Conservation (phyloP, 108 stramenopile species). For the Seminavis robusta region DNA sequence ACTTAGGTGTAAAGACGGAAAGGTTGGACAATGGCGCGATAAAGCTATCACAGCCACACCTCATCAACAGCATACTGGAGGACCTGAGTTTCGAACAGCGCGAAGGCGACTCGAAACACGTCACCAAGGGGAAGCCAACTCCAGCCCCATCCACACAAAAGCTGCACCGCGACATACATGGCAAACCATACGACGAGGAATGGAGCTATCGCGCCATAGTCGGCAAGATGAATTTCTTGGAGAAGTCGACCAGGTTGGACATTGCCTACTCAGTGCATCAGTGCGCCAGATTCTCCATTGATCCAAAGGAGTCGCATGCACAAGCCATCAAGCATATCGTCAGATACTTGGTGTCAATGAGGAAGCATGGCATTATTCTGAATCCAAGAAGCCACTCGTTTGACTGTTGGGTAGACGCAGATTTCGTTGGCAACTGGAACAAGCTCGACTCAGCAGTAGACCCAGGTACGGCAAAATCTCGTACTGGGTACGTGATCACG, state of each 20-base stretch:
- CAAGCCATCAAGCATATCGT: slow-evolving; percentile 15
- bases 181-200: neutral
- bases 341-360: slow-evolving; percentile 13
- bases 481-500: slow-evolving; percentile 21
- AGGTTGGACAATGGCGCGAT: slow-evolving; percentile 7
- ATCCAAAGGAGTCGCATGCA: slow-evolving; percentile 18
- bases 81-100: too few species aligned
- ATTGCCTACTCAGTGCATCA: slow-evolving; percentile 24
- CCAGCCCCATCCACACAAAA: neutral
- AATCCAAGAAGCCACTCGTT: slow-evolving; percentile 16
- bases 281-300: slow-evolving; percentile 16
- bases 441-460: too few species aligned
- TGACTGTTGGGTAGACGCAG: slow-evolving; percentile 40
- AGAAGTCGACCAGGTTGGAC: slow-evolving; percentile 23
- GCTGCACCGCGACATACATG: neutral
- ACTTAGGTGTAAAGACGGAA: slow-evolving; percentile 21
- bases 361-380: slow-evolving; percentile 18
- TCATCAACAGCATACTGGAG: slow-evolving; percentile 18
- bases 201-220: slow-evolving; percentile 19
- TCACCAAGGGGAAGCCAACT: neutral
- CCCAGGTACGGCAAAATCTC: slow-evolving; percentile 15
- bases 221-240: slow-evolving; percentile 29
- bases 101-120: too few species aligned
- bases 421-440: slow-evolving; percentile 45
- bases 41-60: slow-evolving; percentile 10